Conservation (phyloP, 306 rosid species). For the Ormosia semicastrata region DNA sequence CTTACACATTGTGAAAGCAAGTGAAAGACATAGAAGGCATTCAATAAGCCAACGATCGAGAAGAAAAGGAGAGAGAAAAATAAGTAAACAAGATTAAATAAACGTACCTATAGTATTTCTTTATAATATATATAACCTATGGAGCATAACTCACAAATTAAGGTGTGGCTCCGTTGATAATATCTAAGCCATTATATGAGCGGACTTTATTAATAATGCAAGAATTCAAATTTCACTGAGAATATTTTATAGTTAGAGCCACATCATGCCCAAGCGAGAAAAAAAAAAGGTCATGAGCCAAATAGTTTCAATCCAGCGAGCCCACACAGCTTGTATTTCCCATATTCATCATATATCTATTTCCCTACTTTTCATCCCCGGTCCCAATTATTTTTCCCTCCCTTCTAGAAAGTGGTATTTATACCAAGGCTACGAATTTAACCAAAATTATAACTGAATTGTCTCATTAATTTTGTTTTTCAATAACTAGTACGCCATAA, state of each 20-base stretch:
- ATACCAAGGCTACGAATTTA: not conserved
- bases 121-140: too few species aligned
- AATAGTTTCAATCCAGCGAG: not conserved
- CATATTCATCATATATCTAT: not conserved
- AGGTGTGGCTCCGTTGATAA: too few species aligned
- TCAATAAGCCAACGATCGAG: too few species aligned
- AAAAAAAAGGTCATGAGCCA: not conserved
- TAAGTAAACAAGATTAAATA: too few species aligned
- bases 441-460: not conserved
- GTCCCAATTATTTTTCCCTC: not conserved
- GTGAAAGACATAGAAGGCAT: too few species aligned
- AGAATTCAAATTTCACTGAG: too few species aligned
- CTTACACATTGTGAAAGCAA: too few species aligned
- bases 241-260: not conserved
- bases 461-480: not conserved
- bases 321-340: constrained; percentile 8
- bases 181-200: too few species aligned
- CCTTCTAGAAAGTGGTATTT: not conserved
- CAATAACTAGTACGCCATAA: not conserved
- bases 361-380: not conserved
- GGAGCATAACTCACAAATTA: too few species aligned
- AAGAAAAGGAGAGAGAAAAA: too few species aligned
- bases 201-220: too few species aligned
- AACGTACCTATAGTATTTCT: too few species aligned
- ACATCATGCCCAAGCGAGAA: not conserved